Percentiles rank a stretch among this genome's conserved stretches.
Evolutionary conservation across 257 asterid genomes (phyloP).

Genomic region (Echites panduratus): DNA sequence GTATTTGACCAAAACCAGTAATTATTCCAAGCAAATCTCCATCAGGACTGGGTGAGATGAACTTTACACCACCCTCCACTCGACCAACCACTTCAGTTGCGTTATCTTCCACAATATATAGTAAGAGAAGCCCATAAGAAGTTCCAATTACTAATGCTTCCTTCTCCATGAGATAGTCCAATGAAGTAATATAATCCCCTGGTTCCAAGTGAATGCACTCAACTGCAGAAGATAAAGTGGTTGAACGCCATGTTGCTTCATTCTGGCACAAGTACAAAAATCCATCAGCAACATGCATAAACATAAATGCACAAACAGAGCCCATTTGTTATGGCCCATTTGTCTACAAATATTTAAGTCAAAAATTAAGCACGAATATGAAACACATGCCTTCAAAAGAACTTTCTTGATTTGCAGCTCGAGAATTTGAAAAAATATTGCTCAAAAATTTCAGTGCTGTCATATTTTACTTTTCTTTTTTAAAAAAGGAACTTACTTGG

Average conservation of each 20-base stretch:
- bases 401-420: neutral
- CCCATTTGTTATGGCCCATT: neutral
- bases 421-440: neutral
- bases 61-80: slow-evolving; percentile 89
- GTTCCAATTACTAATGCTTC: slow-evolving; percentile 85
- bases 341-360: neutral
- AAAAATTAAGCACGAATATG: neutral
- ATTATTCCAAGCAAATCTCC: slow-evolving; percentile 81
- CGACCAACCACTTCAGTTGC: slow-evolving; percentile 76
- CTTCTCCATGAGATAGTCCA: slow-evolving; percentile 93
- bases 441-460: neutral
- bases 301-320: neutral
- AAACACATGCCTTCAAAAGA: neutral
- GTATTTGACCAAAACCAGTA: slow-evolving; percentile 84
- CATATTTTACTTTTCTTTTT: neutral
- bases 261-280: slow-evolving; percentile 29
- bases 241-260: slow-evolving; percentile 42
- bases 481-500: slow-evolving; percentile 26
- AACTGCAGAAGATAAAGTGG: slow-evolving; percentile 24
- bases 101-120: slow-evolving; percentile 52
- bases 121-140: slow-evolving; percentile 67
- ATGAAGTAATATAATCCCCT: slow-evolving; percentile 71
- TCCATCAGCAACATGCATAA: slow-evolving; percentile 11
- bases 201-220: slow-evolving; percentile 58
- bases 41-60: slow-evolving; percentile 97